Evolutionary conservation across 2,329 filamentous ascomycete species (phyloP).

Genomic region (Periconia sp.): DNA sequence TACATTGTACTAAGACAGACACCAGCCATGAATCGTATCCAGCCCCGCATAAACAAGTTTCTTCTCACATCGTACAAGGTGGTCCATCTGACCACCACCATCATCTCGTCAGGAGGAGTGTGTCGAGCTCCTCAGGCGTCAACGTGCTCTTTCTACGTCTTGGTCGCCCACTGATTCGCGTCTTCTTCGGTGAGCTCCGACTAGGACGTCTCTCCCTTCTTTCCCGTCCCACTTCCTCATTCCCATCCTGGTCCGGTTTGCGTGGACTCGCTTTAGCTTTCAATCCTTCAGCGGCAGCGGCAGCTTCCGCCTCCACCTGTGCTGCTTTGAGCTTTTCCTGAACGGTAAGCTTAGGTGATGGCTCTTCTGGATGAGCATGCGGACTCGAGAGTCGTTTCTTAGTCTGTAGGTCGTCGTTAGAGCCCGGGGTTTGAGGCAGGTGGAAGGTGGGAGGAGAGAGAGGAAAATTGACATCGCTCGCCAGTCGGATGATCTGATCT

Average conservation of each 20-base stretch:
- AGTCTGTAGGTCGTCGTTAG: conserved; percentile 36
- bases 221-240: conserved; percentile 20
- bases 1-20: conserved; percentile 18
- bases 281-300: conserved; percentile 32
- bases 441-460: conserved; percentile 10
- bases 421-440: conserved; percentile 12
- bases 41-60: conserved; percentile 13
- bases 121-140: conserved; percentile 72
- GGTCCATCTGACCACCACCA: conserved; percentile 4
- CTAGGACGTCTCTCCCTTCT: conserved; percentile 24
- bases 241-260: background rate
- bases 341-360: conserved; percentile 46
- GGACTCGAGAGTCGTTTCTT: conserved; percentile 43
- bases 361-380: conserved; percentile 40
- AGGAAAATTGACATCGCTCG: conserved; percentile 28
- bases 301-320: conserved; percentile 48
- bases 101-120: conserved; percentile 33
- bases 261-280: conserved; percentile 3
- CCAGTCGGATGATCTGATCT: conserved; percentile 24
- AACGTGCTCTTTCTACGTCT: conserved; percentile 73
- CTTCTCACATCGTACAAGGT: conserved; percentile 9
- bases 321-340: conserved; percentile 51
- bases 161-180: conserved; percentile 58
- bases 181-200: conserved; percentile 37
- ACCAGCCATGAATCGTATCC: conserved; percentile 10